Evolutionary conservation across 1,139 yeast genomes (phyloP), one percentile per base, ranked within the genome.

Genomic region (Zhuliangozyma blackwelliae): DNA sequence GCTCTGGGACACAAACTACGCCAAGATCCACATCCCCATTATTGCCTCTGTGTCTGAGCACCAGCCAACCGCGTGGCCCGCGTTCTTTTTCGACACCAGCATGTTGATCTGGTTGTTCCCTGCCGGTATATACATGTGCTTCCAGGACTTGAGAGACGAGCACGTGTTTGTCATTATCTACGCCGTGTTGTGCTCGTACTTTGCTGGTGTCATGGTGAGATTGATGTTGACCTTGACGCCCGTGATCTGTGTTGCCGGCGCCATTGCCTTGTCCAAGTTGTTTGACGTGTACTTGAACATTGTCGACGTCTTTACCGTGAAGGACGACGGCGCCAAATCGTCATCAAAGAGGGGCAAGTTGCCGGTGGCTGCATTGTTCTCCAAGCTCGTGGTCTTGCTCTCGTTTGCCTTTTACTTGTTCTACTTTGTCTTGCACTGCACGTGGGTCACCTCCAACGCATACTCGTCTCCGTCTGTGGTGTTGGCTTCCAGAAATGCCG

Each of bases 31-130:
- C 60, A 94, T 94, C 53, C 99, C 99, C 36, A 94, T 94, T 57
- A 94, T 94, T 63, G 98, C 98, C 1, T 90, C 97, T 3, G 99
- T 94, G 35, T 87, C 96, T 10, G 99, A 94, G 67, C 99, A 94
- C 71, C 99, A 94, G 70, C 99, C 99, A 41, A 92, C 98, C 20
- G 96, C 98, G 10, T 94, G 99, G 99, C 96, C 98, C 10, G 81
- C 97, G 9, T 94, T 92, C 64, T 92, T 88, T 75, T 88, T 92
- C 60, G 99, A 94, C 61, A 82, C 94, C 35, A 86, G 82, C 53
- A 77, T 92, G 72, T 72, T 94, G 63, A 86, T 92, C 52, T 94
- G 98, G 98, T 73, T 94, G 49, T 92, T 94, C 87, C 99, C 99
- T 35, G 97, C 92, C 3, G 99, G 98, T 48, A 83, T 94, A 39